These are phyloP conservation scores for Leccinum disarticulatum DNA, from an alignment of 768 basidiomycete species.

Conservation along the genomic window DNA sequence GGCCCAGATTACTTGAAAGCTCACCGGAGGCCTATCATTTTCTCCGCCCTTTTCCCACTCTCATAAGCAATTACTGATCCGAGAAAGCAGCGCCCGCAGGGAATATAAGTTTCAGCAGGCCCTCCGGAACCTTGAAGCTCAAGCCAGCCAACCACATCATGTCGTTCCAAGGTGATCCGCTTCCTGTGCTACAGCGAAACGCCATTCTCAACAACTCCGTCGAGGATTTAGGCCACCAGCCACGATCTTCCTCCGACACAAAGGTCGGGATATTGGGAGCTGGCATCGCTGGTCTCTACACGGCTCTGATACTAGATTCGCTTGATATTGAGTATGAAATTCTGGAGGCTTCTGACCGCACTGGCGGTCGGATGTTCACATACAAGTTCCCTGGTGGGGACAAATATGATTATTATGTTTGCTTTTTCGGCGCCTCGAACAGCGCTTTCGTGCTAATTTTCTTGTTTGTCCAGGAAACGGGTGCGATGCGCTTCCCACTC, in stretches of 20 bases:
- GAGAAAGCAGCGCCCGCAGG: no score
- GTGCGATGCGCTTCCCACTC: slow-evolving; percentile 40
- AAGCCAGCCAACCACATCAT: neutral
- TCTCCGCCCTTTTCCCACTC: no score
- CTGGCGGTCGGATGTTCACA: slow-evolving; percentile 46
- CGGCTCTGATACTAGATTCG: neutral
- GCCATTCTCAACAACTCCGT: neutral
- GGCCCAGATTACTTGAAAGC: no score
- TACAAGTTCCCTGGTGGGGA: slow-evolving; percentile 36
- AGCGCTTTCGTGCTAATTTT: neutral
- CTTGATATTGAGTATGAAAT: slow-evolving; percentile 45
- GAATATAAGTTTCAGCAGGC: neutral
- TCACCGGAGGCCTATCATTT: no score
- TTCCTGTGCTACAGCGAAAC: neutral
- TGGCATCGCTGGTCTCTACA: slow-evolving; percentile 10
- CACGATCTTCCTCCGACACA: neutral
- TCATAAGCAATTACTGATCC: no score
- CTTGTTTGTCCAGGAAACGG: slow-evolving; percentile 28
- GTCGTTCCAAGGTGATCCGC: neutral
- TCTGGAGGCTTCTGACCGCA: slow-evolving; percentile 40
- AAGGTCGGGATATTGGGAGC: slow-evolving; percentile 25
- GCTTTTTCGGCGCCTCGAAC: neutral
- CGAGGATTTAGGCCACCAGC: neutral
- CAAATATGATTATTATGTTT: slow-evolving; percentile 39
- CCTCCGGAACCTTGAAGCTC: neutral